These are phyloP conservation scores for Solanum appendiculatum DNA, from an alignment of 257 asterid genomes.

Conservation along the genomic window DNA sequence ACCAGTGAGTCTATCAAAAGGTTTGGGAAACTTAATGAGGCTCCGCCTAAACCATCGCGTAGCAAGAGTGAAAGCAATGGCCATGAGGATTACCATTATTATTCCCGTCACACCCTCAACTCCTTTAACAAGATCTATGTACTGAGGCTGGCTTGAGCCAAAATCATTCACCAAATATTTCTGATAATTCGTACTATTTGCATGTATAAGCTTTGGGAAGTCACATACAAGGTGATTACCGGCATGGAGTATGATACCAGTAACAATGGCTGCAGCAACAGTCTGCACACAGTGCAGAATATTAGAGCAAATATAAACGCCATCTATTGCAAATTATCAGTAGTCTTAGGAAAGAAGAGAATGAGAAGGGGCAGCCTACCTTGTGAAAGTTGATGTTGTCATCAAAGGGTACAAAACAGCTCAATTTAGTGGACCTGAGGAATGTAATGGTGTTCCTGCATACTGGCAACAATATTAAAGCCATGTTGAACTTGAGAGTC, in stretches of 20 bases:
- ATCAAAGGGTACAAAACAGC: conserved; percentile 67
- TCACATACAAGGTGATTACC: conserved; percentile 97
- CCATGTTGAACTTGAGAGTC: conserved; percentile 91
- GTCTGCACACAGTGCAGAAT: conserved; percentile 38
- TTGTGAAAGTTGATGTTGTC: conserved; percentile 96
- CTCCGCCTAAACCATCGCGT: conserved; percentile 80
- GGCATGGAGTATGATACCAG: conserved; percentile 86
- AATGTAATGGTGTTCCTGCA: conserved; percentile 89
- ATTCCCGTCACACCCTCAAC: conserved; percentile 80
- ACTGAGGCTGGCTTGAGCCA: conserved; percentile 47
- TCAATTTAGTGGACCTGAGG: conserved; percentile 76
- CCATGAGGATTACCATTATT: conserved; percentile 65
- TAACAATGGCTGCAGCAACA: conserved; percentile 76
- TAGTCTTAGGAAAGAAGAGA: background rate
- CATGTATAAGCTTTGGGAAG: conserved; percentile 70
- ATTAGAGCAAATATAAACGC: background rate
- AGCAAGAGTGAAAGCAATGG: conserved; percentile 76
- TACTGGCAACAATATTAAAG: conserved; percentile 81
- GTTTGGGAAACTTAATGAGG: conserved; percentile 77
- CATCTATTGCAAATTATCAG: background rate
- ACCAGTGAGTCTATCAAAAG: conserved; percentile 87
- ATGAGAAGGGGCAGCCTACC: conserved; percentile 27
- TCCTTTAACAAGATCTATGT: conserved; percentile 57
- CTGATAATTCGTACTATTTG: conserved; percentile 23
- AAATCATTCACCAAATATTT: conserved; percentile 33